phyloP scores from a whole-genome alignment of 2,329 filamentous ascomycete genomes.

The Apiospora hydei region DNA sequence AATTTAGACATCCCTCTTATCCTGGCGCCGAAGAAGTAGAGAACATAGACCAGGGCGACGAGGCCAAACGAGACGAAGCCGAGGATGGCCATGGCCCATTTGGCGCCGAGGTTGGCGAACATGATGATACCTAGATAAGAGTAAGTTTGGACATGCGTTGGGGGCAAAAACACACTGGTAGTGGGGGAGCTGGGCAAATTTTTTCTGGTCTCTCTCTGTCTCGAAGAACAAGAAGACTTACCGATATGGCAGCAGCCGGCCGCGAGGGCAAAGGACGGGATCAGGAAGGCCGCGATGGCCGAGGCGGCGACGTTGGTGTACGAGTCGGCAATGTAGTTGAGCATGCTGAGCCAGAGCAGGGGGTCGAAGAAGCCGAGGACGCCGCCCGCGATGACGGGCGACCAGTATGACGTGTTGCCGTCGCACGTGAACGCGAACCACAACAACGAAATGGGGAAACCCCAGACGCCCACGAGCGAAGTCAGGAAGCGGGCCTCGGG shows the following conservation, averaged over 20 bases:
- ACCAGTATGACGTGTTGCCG: slow-evolving; percentile 49
- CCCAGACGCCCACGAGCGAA: slow-evolving; percentile 50
- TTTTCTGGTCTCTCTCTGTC: not conserved
- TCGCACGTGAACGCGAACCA: slow-evolving; percentile 53
- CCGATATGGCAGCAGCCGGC: slow-evolving; percentile 49
- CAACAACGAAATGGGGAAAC: slow-evolving; percentile 49
- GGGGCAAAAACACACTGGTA: slow-evolving; percentile 26
- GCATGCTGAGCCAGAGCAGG: slow-evolving; percentile 51
- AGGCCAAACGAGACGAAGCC: slow-evolving; percentile 49
- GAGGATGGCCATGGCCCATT: slow-evolving; percentile 50
- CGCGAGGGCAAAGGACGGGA: slow-evolving; percentile 51
- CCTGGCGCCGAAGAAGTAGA: slow-evolving; percentile 48
- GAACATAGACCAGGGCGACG: slow-evolving; percentile 48
- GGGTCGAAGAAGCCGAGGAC: slow-evolving; percentile 50
- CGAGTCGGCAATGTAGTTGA: slow-evolving; percentile 51
- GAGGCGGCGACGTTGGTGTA: slow-evolving; percentile 51
- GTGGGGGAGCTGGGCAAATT: not conserved
- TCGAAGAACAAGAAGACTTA: slow-evolving; percentile 31
- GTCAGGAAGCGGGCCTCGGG: slow-evolving; percentile 51
- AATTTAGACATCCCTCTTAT: slow-evolving; percentile 44
- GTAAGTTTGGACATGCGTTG: not conserved
- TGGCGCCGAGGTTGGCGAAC: slow-evolving; percentile 47
- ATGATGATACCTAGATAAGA: slow-evolving; percentile 39
- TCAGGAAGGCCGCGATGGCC: slow-evolving; percentile 51
- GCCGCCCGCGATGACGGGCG: slow-evolving; percentile 47